Evolutionary conservation across 441 rosid species (phyloP), one percentile per base, ranked within the genome.

Genomic region (Aleurites moluccanus): DNA sequence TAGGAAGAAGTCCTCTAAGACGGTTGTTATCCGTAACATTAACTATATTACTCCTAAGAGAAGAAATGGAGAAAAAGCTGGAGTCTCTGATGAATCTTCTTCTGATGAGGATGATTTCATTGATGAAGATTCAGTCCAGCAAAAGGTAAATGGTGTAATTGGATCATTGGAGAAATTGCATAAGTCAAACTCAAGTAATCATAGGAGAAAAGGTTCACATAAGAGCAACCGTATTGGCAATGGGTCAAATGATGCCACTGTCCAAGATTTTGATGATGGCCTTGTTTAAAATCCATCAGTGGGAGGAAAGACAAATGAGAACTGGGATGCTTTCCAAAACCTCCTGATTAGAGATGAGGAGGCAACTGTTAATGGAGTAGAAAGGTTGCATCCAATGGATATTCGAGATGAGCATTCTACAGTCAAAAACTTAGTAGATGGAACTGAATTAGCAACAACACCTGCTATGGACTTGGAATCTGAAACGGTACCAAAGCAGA

Each of bases 21-120:
- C 90, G 3, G 95, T 91, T 1, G 91, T 93, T 63, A 93, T 93
- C 75, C 91, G 92, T 11, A 93, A 93, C 64, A 93, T 93, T 35
- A 91, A 93, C 80, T 93, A 91, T 85, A 91, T 90, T 73, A 87
- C 94, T 0, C 91, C 97, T 3, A 86, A 88, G 80, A 88, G 86
- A 82, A 87, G 89, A 81, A 86, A 82, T 25, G 86, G 74, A 72
- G 94, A 88, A 57, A 81, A 78, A 64, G 73, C 50, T 77, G 82
- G 78, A 52, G 77, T 6, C 47, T 80, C 84, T 42, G 78, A 78
- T 56, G 89, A 78, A 73, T 81, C 82, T 52, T 78, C 80, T 73
- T 83, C 80, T 15, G 87, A 82, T 65, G 91, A 85, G 66, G 86
- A 84, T 61, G 89, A 85, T 67, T 79, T 84, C 64, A 75, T 81